These are phyloP conservation scores for Aspergillus neotritici DNA, from an alignment of 2,329 filamentous ascomycete genomes.

Conservation along the genomic window DNA sequence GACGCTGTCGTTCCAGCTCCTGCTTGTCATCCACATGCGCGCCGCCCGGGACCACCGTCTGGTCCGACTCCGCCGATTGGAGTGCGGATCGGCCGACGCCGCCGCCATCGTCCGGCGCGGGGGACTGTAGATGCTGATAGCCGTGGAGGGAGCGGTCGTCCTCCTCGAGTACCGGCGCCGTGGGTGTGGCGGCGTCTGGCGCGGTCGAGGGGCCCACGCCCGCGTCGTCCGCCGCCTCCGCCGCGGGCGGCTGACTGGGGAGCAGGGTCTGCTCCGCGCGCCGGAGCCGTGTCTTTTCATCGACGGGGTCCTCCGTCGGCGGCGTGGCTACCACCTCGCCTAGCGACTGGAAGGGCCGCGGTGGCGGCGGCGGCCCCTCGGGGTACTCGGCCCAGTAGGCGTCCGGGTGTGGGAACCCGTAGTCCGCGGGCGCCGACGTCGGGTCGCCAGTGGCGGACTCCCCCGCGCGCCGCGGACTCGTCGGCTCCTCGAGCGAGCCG, in stretches of 20 bases:
- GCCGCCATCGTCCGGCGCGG: slow-evolving; percentile 16
- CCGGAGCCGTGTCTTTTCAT: slow-evolving; percentile 76
- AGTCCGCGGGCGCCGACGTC: slow-evolving; percentile 22
- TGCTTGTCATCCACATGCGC: slow-evolving; percentile 65
- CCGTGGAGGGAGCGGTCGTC: slow-evolving; percentile 51
- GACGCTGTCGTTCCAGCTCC: slow-evolving; percentile 62
- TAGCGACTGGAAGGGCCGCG: slow-evolving; percentile 18
- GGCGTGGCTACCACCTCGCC: slow-evolving; percentile 34
- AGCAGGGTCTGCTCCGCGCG: slow-evolving; percentile 72
- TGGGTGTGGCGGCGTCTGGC: slow-evolving; percentile 32
- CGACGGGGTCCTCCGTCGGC: slow-evolving; percentile 57
- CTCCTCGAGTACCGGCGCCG: slow-evolving; percentile 41
- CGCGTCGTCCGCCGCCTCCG: slow-evolving; percentile 24
- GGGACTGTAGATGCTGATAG: slow-evolving; percentile 26
- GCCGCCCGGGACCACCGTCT: slow-evolving; percentile 28
- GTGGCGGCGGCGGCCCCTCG: slow-evolving; percentile 14
- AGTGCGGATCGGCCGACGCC: slow-evolving; percentile 10
- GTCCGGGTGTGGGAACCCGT: slow-evolving; percentile 16
- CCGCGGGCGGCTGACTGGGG: slow-evolving; percentile 66
- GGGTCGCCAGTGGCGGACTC: slow-evolving; percentile 27
- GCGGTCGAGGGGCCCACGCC: slow-evolving; percentile 44
- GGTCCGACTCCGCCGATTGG: slow-evolving; percentile 25
- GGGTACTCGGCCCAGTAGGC: slow-evolving; percentile 26
- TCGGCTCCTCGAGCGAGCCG: slow-evolving; percentile 16
- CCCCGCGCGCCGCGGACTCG: slow-evolving; percentile 17